These are phyloP conservation scores for Solanum chmielewskii DNA, from an alignment of 257 asterid species.

Conservation along the genomic window DNA sequence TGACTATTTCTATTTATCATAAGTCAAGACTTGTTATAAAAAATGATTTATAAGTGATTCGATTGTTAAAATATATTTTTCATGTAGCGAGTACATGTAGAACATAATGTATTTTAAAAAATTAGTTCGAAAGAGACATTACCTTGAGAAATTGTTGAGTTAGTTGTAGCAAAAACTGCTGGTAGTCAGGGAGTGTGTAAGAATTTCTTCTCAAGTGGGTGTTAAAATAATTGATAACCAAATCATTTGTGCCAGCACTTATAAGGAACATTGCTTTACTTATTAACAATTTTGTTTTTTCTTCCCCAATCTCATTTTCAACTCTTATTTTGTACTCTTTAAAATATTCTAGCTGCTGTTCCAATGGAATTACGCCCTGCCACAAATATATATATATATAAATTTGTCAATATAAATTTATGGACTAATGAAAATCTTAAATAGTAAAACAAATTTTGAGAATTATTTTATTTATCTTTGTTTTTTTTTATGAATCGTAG, in stretches of 20 bases:
- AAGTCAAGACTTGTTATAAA: not conserved
- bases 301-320: slow-evolving; percentile 29
- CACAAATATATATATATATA: not conserved
- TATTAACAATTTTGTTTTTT: slow-evolving; percentile 16
- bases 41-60: no score
- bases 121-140: not conserved
- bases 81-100: not conserved
- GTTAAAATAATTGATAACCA: slow-evolving; percentile 30
- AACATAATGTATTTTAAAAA: not conserved
- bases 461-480: not conserved
- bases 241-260: slow-evolving; percentile 61
- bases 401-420: not conserved
- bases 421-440: not conserved
- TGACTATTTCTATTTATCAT: not conserved
- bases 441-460: not conserved
- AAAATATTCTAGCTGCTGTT: slow-evolving; percentile 38
- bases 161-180: slow-evolving; percentile 17
- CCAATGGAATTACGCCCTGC: slow-evolving; percentile 40
- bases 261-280: slow-evolving; percentile 25
- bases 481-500: no score
- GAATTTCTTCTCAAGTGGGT: slow-evolving; percentile 18
- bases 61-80: not conserved
- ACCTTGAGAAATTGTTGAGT: slow-evolving; percentile 32
- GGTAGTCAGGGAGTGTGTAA: slow-evolving; percentile 10
- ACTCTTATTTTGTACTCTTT: slow-evolving; percentile 36